phyloP scores from a whole-genome alignment of 2,329 filamentous ascomycete genomes.

The Aspergillus ustus region DNA sequence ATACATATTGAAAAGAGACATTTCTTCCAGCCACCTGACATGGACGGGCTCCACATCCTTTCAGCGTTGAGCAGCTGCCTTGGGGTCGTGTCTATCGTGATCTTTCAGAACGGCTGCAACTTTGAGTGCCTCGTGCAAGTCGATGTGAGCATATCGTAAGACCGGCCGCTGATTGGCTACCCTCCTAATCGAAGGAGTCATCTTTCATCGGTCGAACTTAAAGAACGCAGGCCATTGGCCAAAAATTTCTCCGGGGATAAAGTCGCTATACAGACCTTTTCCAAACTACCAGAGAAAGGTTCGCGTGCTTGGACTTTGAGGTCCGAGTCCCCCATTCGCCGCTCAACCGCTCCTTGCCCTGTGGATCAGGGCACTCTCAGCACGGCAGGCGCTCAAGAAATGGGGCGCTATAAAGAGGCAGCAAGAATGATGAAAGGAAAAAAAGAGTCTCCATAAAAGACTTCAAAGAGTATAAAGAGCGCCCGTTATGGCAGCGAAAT shows the following conservation, averaged over 20 bases:
- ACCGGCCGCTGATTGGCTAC: constrained; percentile 13
- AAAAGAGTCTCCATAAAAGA: constrained; percentile 3
- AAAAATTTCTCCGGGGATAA: constrained; percentile 4
- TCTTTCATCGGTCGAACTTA: constrained; percentile 15
- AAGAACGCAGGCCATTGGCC: constrained; percentile 10
- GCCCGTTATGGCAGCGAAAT: constrained; percentile 10
- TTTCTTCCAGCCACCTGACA: not conserved
- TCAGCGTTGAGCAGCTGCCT: constrained; percentile 2
- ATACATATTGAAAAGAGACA: not conserved
- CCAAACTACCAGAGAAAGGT: constrained; percentile 9
- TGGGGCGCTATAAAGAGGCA: constrained; percentile 8
- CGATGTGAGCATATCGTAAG: constrained; percentile 9
- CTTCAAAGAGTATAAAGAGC: constrained; percentile 9
- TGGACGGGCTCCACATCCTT: not conserved
- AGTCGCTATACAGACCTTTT: constrained; percentile 11
- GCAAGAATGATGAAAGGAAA: constrained; percentile 7
- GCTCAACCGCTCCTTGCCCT: constrained; percentile 4
- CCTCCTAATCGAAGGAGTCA: constrained; percentile 5
- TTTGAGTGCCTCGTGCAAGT: constrained; percentile 1
- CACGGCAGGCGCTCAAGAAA: constrained; percentile 1
- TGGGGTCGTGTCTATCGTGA: constrained; percentile 9
- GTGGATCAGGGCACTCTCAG: constrained; percentile 8
- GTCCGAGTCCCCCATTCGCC: constrained; percentile 8
- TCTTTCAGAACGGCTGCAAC: constrained; percentile 1
- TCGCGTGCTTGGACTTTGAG: constrained; percentile 4